Percentiles rank a stretch among this genome's conserved stretches.
These are phyloP conservation scores for Erodium chrysanthum DNA, from an alignment of 441 rosid species.

Conservation along the genomic window DNA sequence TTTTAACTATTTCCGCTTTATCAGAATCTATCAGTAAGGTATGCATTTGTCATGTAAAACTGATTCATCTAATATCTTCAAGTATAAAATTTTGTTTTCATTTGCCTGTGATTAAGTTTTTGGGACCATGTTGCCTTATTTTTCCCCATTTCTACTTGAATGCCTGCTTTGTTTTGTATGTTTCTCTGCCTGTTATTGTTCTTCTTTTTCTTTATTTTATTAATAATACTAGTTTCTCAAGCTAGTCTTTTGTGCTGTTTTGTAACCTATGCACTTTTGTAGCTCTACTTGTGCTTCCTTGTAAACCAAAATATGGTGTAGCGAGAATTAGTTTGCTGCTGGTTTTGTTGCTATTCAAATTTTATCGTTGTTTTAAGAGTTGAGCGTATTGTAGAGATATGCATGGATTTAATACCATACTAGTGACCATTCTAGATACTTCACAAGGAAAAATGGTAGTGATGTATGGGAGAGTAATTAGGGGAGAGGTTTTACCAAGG, in stretches of 20 bases:
- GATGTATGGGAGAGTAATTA: neutral
- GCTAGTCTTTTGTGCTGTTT: neutral
- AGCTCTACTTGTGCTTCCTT: neutral
- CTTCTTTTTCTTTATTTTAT: neutral
- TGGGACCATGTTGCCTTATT: neutral
- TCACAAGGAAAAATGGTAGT: neutral
- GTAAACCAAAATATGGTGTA: neutral
- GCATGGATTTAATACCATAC: neutral
- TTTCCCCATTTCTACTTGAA: neutral
- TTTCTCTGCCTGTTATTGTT: neutral
- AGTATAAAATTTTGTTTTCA: neutral
- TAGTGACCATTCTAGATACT: too few species aligned
- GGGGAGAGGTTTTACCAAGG: neutral
- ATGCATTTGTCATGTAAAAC: slow-evolving; percentile 17
- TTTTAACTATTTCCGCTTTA: slow-evolving; percentile 61
- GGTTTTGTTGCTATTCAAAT: neutral
- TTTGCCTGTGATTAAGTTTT: neutral
- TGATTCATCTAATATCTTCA: slow-evolving; percentile 1
- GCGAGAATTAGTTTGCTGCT: neutral
- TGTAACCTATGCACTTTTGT: neutral
- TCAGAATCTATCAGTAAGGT: slow-evolving; percentile 79
- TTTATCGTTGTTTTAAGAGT: neutral
- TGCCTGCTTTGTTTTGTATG: neutral
- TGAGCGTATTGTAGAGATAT: neutral
- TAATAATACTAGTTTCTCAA: neutral